Base-by-base conservation (phyloP, 2,329 filamentous ascomycete species). In the Aspergillus texensis region DNA sequence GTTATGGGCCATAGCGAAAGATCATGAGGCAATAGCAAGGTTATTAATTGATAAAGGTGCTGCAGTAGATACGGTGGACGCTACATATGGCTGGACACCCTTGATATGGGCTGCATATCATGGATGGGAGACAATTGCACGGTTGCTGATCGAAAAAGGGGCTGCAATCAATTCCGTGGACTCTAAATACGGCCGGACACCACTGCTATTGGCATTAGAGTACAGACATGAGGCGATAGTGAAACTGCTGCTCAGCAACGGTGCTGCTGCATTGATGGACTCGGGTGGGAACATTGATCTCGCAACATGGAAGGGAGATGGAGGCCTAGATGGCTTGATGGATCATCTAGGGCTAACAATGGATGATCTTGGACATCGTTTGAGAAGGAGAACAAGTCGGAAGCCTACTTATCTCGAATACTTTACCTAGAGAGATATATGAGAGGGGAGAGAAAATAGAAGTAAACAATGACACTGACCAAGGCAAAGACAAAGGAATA, bases 1-100 rank as follows among this genome's bases (percentile, higher is more conserved):
- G 21, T 57, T 41, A 24, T 67, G 58, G 65, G 65, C 62, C 10
- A 34, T 50, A 12, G 52, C 16, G 9, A 45, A 64, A 36, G 48
- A 50, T 19, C 19, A 62, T 26, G 52, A 24, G 30, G 32, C 11
- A 19, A 34, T 56, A 19, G 41, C 36, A 16, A 24, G 45, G 21
- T 39, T 34, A 3, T 26, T 57, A 1, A 39, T 61, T 36, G 52
- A 61, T 6, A 41, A 24, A 24, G 59, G 52, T 19, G 52, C 59
- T n/a, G 26, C 19, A 24, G n/a, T 61, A 4, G 21, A 56, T 34
- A 26, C n/a, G 11, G 36, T 45, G 21, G 58, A 45, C 28, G n/a
- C 19, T 36, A 11, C 6, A 36, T 21, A 24, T 14, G 53, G 52
- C 9, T 34, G 41, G 36, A 56, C 36, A 12, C 36, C 59, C 6